Conservation (phyloP, 2,329 filamentous ascomycete genomes). For the Epichloe gansuensis region DNA sequence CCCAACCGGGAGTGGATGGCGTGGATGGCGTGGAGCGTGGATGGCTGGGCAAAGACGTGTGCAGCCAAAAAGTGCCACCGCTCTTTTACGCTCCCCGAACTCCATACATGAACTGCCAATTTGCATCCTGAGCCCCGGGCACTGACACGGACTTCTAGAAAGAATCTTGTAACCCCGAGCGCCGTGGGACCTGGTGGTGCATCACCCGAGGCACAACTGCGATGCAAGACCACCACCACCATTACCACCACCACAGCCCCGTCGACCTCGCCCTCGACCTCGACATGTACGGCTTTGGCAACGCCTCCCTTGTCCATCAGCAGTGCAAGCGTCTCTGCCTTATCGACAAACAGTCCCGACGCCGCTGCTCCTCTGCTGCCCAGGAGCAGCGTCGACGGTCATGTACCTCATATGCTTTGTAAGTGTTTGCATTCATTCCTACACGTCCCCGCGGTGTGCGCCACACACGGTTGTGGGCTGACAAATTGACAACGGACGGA, state of each 20-base stretch:
- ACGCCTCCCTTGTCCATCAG: constrained; percentile 8
- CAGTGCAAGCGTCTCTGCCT: constrained; percentile 17
- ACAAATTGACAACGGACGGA: background rate
- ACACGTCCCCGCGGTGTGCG: too few relatives aligned
- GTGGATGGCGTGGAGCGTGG: too few relatives aligned
- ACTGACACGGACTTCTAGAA: constrained; percentile 23
- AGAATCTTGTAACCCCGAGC: constrained; percentile 29
- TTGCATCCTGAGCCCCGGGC: background rate
- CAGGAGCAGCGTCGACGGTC: constrained; percentile 22
- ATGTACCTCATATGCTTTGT: constrained; percentile 36
- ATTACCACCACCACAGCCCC: background rate
- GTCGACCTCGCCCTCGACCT: background rate
- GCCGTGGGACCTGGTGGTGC: constrained; percentile 19
- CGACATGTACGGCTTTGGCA: background rate
- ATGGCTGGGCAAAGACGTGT: too few relatives aligned
- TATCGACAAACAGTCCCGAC: constrained; percentile 13
- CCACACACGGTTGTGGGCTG: too few relatives aligned
- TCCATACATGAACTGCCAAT: too few relatives aligned
- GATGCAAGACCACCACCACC: constrained; percentile 4
- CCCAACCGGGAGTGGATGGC: too few relatives aligned
- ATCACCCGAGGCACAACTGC: constrained; percentile 28
- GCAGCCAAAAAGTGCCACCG: too few relatives aligned
- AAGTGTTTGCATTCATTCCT: constrained; percentile 18
- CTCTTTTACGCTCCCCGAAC: too few relatives aligned
- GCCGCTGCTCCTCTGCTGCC: background rate